A percentile compares a stretch with the other conserved stretches of the same genome.
These are phyloP conservation scores for Meyerozyma elateridarum DNA, from an alignment of 1,139 yeast genomes.

Conservation along the genomic window DNA sequence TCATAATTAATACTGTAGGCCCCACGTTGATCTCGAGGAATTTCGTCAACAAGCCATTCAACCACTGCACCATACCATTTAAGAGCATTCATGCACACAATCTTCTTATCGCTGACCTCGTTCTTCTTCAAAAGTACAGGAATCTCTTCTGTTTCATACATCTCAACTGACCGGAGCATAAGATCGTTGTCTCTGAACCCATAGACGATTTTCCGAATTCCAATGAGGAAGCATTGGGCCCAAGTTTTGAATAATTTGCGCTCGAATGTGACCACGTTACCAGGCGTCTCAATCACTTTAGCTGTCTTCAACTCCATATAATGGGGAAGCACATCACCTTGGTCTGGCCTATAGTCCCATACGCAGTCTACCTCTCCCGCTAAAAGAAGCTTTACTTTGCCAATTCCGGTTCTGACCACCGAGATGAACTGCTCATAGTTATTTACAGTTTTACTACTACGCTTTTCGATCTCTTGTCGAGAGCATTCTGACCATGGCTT, in stretches of 20 bases:
- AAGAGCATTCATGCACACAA: constrained; percentile 70
- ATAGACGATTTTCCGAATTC: constrained; percentile 70
- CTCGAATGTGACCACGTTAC: constrained; percentile 61
- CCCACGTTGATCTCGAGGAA: constrained; percentile 39
- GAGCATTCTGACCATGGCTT: constrained; percentile 71
- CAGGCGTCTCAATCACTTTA: constrained; percentile 46
- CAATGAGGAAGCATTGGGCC: constrained; percentile 91
- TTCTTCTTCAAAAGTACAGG: constrained; percentile 55
- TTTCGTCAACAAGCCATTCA: constrained; percentile 62
- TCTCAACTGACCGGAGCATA: constrained; percentile 62
- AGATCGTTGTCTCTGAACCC: constrained; percentile 82
- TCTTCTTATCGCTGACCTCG: constrained; percentile 31
- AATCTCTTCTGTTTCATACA: constrained; percentile 70
- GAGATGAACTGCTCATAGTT: constrained; percentile 75
- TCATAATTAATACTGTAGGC: constrained; percentile 33
- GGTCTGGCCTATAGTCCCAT: constrained; percentile 69
- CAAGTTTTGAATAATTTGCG: constrained; percentile 71
- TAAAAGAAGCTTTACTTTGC: constrained; percentile 58
- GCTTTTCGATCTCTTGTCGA: constrained; percentile 60
- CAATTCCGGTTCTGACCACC: constrained; percentile 81
- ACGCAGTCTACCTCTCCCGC: constrained; percentile 94
- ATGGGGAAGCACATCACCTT: constrained; percentile 52
- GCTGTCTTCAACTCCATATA: constrained; percentile 85
- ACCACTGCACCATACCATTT: constrained; percentile 83
- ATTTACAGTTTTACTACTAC: constrained; percentile 55